These are phyloP conservation scores for Tricladium varicosporioides DNA, from an alignment of 2,329 filamentous ascomycete genomes.

Conservation along the genomic window DNA sequence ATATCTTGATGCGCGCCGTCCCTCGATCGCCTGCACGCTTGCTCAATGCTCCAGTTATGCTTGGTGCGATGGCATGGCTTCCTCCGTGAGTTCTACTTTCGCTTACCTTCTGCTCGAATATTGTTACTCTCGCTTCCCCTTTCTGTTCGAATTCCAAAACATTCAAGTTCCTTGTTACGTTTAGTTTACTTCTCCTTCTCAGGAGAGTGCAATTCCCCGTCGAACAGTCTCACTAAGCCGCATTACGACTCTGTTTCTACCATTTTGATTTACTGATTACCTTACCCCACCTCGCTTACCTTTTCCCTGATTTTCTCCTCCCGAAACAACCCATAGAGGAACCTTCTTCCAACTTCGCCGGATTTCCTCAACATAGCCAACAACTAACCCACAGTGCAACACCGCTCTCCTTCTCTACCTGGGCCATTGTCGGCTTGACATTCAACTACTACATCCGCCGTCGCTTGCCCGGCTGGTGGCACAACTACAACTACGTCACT, in stretches of 20 bases:
- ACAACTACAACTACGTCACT: slow-evolving; percentile 74
- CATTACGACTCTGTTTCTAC: no score
- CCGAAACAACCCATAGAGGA: no score
- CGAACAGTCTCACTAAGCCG: no score
- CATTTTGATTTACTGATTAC: no score
- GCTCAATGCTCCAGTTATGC: slow-evolving; percentile 46
- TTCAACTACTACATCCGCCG: slow-evolving; percentile 70
- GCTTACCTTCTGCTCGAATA: no score
- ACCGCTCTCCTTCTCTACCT: slow-evolving; percentile 70
- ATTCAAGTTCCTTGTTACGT: no score
- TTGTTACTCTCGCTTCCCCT: no score
- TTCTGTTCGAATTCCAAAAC: no score
- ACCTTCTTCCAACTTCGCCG: not conserved
- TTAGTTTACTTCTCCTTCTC: no score
- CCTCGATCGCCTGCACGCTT: slow-evolving; percentile 62
- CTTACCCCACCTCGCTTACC: slow-evolving; percentile 28
- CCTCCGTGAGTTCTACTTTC: slow-evolving; percentile 22
- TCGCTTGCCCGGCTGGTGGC: slow-evolving; percentile 69
- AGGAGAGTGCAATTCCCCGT: no score
- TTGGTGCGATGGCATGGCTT: slow-evolving; percentile 37
- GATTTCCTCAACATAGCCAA: no score
- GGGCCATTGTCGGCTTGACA: slow-evolving; percentile 61
- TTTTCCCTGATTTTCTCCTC: not conserved
- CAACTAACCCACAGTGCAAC: slow-evolving; percentile 46
- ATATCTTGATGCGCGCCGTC: slow-evolving; percentile 50